Percentiles rank a stretch among this genome's conserved stretches.
These are phyloP conservation scores for Voacanga thouarsii DNA, from an alignment of 257 asterid genomes.

Conservation along the genomic window DNA sequence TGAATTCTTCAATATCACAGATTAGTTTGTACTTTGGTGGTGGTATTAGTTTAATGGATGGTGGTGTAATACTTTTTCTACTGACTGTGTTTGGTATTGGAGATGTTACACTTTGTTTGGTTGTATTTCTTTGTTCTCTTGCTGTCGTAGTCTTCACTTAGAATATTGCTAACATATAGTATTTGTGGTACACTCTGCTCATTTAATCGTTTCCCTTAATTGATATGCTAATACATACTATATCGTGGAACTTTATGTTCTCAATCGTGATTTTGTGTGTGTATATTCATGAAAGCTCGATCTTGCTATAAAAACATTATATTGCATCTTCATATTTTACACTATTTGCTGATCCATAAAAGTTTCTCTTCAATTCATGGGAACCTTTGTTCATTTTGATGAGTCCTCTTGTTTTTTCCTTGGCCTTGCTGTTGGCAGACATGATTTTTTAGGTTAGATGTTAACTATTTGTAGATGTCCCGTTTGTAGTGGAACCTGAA, in stretches of 20 bases:
- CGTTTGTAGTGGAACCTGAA: not conserved
- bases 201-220: not conserved
- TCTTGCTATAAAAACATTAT: too few relatives aligned
- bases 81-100: not conserved
- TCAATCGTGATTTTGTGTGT: too few relatives aligned
- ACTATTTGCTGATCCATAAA: too few relatives aligned
- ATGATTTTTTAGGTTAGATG: not conserved
- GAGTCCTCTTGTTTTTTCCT: not conserved
- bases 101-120: not conserved
- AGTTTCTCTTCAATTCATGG: too few relatives aligned
- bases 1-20: not conserved
- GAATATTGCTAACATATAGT: not conserved
- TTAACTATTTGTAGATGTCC: too few relatives aligned
- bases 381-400: too few relatives aligned
- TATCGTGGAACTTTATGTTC: not conserved
- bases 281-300: too few relatives aligned
- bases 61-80: not conserved
- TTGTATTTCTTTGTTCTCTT: not conserved
- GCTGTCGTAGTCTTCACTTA: not conserved
- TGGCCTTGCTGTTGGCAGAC: not conserved
- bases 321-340: too few relatives aligned
- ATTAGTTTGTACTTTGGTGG: not conserved
- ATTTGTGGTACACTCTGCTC: too few relatives aligned
- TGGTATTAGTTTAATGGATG: not conserved
- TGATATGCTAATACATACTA: too few relatives aligned